Percentiles rank a stretch among this genome's conserved stretches.
phyloP scores from a whole-genome alignment of 768 basidiomycete genomes.

The Hericium coralloides region DNA sequence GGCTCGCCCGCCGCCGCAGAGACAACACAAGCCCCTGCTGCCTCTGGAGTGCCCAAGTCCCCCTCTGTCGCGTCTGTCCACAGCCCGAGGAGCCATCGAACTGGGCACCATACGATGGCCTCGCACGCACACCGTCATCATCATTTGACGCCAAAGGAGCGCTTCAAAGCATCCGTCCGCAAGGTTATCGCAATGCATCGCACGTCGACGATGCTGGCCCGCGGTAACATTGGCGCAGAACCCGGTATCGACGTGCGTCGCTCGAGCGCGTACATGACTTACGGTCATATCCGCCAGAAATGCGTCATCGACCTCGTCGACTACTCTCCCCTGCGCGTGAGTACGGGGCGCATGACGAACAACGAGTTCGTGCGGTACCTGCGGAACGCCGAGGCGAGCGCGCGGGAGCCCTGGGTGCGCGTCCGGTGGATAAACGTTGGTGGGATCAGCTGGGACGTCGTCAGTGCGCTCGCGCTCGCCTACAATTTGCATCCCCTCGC shows the following conservation, averaged over 20 bases:
- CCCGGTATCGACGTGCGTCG: constrained; percentile 65
- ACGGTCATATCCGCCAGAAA: constrained; percentile 47
- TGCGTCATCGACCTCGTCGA: constrained; percentile 62
- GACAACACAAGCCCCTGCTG: background rate
- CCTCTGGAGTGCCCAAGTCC: background rate
- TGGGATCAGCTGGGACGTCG: constrained; percentile 63
- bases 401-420: constrained; percentile 51
- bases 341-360: constrained; percentile 49
- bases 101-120: background rate
- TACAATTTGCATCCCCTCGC: constrained; percentile 66
- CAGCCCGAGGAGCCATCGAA: background rate
- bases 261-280: constrained; percentile 43
- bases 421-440: constrained; percentile 71
- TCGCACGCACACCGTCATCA: background rate
- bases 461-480: constrained; percentile 55
- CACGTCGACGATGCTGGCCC: constrained; percentile 30
- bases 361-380: constrained; percentile 51
- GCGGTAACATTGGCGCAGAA: constrained; percentile 49
- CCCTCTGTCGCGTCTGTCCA: background rate
- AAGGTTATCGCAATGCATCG: constrained; percentile 59
- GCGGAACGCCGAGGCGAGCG: constrained; percentile 32
- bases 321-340: constrained; percentile 50
- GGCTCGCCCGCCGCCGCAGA: background rate
- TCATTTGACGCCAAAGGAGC: constrained; percentile 31
- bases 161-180: constrained; percentile 45